A percentile compares a stretch with the other conserved stretches of the same genome.
Evolutionary conservation across 148 eudicot genomes (phyloP).

Genomic region (Persicaria tinctoria): DNA sequence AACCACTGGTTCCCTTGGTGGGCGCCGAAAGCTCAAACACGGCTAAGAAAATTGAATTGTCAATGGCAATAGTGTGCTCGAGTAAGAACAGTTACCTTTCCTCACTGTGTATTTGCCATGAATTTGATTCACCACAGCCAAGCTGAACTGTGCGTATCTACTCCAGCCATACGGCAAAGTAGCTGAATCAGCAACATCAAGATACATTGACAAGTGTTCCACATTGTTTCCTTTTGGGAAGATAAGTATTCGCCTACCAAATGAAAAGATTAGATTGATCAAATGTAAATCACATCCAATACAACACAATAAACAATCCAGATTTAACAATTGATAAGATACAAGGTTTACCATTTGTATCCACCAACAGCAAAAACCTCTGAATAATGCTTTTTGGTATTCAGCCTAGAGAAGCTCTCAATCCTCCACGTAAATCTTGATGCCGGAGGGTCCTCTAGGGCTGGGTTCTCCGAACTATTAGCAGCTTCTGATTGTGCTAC

Average conservation of each 20-base stretch:
- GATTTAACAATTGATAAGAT: not conserved
- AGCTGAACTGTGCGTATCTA: constrained; percentile 46
- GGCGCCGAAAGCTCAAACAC: not conserved
- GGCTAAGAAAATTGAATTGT: not conserved
- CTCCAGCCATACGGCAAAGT: constrained; percentile 50
- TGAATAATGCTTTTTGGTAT: constrained; percentile 70
- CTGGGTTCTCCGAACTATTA: constrained; percentile 45
- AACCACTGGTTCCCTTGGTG: not conserved
- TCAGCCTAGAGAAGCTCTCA: constrained; percentile 62
- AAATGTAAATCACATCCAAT: not conserved
- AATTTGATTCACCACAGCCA: constrained; percentile 38
- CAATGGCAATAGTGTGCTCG: not conserved
- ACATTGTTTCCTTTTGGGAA: constrained; percentile 80
- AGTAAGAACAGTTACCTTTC: constrained; percentile 30
- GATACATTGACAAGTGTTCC: constrained; percentile 46
- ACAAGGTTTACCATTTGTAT: constrained; percentile 61
- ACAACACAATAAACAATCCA: not conserved
- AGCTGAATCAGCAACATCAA: constrained; percentile 42
- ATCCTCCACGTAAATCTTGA: constrained; percentile 81
- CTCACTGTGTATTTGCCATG: constrained; percentile 35
- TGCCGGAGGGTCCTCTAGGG: constrained; percentile 66
- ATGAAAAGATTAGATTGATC: constrained; percentile 1
- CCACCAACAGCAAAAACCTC: constrained; percentile 74
- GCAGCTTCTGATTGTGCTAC: constrained; percentile 45
- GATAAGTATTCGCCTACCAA: constrained; percentile 76